Base-by-base conservation (phyloP, 768 basidiomycete species). In the Rhodotorula sphaerocarpa region DNA sequence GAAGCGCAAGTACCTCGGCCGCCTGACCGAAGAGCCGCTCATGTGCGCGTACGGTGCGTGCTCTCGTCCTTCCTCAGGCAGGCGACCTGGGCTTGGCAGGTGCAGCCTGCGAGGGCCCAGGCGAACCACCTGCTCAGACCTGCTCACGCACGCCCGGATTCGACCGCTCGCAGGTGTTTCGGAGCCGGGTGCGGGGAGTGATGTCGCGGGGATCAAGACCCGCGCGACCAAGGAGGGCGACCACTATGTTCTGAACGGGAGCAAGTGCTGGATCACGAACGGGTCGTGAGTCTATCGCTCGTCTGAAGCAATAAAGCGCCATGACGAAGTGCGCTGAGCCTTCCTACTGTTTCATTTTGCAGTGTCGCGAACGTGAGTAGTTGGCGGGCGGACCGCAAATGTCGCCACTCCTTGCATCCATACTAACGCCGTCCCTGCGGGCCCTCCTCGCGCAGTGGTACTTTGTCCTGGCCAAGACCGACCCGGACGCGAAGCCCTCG, bases 381-480 rank as follows among this genome's bases (percentile, higher is more conserved):
- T n/a, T n/a, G n/a, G n/a, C n/a, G n/a, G 36, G 36, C 36, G 36
- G 9, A 39, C 36, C 36, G 36, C 10, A 28, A n/a, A n/a, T n/a
- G n/a, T 39, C 39, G 7, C 3, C 36, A 14, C 20, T 27, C n/a
- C n/a, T 9, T 28, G 4, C 3, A 18, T 39, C 18, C 39, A 39
- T 18, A 9, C 11, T 18, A 39, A 9, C 39, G 18, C 18, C 39
- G 10, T 39, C 39, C 11, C 39, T 39, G 10, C 18, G 39, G 9
- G 10, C 39, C 39, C 39, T 39, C 39, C 11, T 39, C 39, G 39
- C 11, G 39, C 56, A 76, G 69, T 77, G 76, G 76, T 75, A 74
- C 73, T 77, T 76, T 55, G 76, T 78, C 10, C 72, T 78, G 27
- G 77, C 77, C 25, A 72, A 73, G 16, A 77, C 75, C 21, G 75